Evolutionary conservation across 306 rosid species (phyloP).

Genomic region (Amphicarpaea edgeworthii): DNA sequence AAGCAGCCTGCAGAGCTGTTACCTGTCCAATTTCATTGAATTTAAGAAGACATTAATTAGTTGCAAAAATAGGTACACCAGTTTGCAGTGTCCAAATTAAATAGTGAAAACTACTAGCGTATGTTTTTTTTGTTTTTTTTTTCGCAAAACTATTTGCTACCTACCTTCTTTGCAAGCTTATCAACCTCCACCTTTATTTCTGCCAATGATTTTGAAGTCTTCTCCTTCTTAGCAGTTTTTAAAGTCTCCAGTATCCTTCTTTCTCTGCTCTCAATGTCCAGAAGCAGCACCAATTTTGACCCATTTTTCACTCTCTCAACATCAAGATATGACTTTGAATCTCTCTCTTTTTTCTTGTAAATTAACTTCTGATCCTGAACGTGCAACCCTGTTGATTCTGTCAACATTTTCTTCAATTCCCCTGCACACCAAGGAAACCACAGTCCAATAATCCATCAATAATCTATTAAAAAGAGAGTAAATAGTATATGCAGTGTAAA

Average conservation of each 20-base stretch:
- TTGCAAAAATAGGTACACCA: neutral
- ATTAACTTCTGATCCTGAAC: slow-evolving; percentile 74
- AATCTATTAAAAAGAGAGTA: neutral
- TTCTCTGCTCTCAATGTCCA: slow-evolving; percentile 67
- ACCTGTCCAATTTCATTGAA: slow-evolving; percentile 60
- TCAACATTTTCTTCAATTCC: slow-evolving; percentile 85
- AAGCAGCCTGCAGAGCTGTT: slow-evolving; percentile 57
- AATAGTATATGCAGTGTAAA: neutral
- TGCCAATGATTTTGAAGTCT: slow-evolving; percentile 61
- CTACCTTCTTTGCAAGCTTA: slow-evolving; percentile 66
- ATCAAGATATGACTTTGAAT: slow-evolving; percentile 81
- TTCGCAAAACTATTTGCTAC: neutral
- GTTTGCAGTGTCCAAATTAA: neutral
- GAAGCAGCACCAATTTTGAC: slow-evolving; percentile 67
- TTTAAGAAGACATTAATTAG: slow-evolving; percentile 16
- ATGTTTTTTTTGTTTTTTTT: neutral
- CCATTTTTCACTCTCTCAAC: slow-evolving; percentile 70
- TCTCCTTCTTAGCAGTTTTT: slow-evolving; percentile 58
- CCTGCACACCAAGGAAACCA: slow-evolving; percentile 57
- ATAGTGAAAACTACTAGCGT: neutral
- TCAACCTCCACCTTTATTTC: slow-evolving; percentile 67
- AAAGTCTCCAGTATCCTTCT: slow-evolving; percentile 58
- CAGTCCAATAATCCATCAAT: neutral
- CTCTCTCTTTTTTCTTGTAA: slow-evolving; percentile 80
- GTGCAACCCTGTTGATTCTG: slow-evolving; percentile 69